Base-by-base conservation (phyloP, 768 basidiomycete genomes). In the Lactarius deliciosus region DNA sequence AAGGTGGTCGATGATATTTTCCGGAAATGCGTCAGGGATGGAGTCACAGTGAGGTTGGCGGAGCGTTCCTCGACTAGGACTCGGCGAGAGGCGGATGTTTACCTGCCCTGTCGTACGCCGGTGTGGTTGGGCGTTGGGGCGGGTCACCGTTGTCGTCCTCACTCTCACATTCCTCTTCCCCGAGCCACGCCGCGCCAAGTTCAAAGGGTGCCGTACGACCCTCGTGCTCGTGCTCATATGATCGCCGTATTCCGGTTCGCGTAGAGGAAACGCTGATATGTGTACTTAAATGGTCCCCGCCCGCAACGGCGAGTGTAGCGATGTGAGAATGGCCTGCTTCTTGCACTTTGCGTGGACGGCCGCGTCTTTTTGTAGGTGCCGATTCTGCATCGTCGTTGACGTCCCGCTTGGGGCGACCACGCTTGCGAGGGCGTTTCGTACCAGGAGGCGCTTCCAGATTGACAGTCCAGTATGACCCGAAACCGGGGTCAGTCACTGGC, bases 391-490 rank as follows among this genome's bases (percentile, higher is more conserved):
- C 72, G 8, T 43, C 70, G 54, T 60, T 73, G 40, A 57, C 72
- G 22, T 81, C 79, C 73, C 87, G 86, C 65, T 81, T 84, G 10
- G 84, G 76, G 22, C 88, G 82, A 30, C 90, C 90, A 64, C 91
- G 85, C 74, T 92, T 93, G 25, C 91, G 85, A 53, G 91, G 91
- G 64, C 91, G 85, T 77, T 93, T 93, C 1, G 91, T 92, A 25
- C 91, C 91, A 2, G 91, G 91, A 15, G 91, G 90, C n/a, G 91
- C 91, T 57, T 84, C 75, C 25, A 92, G 81, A 75, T 92, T 92
- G n/a, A 93, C 91, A 41, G 91, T 92, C 91, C 91, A 93, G 73
- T 93, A 92, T 13, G 91, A 92, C 25, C 91, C 91, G 74, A 92
- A 91, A 18, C 91, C 91, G 15, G 91, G 91, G 74, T 92, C 91